Evolutionary conservation across 257 asterid genomes (phyloP).

Genomic region (Solanum pinnatisectum): DNA sequence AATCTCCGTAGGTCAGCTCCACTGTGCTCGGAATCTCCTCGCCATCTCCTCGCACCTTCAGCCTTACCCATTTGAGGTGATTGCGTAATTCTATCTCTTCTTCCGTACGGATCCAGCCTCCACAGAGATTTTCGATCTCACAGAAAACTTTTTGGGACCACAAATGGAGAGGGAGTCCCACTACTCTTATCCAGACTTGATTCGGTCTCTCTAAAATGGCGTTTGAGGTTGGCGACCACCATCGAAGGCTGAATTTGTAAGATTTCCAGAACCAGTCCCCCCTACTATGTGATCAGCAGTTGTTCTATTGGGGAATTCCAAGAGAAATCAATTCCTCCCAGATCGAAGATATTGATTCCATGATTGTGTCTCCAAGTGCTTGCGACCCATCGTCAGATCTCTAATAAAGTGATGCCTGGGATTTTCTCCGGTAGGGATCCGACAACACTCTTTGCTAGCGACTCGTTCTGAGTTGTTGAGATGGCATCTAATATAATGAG

Average conservation of each 20-base stretch:
- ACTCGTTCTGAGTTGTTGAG: background rate
- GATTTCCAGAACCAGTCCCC: background rate
- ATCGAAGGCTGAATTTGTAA: background rate
- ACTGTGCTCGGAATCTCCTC: background rate
- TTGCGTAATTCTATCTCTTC: background rate
- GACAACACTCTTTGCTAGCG: background rate
- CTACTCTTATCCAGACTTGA: background rate
- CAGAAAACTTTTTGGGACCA: background rate
- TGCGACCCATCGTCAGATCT: background rate
- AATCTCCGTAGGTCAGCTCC: background rate
- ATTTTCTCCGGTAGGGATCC: background rate
- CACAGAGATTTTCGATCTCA: background rate
- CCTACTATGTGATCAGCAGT: background rate
- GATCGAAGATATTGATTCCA: background rate
- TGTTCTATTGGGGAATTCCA: background rate
- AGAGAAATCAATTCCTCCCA: background rate
- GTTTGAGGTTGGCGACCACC: background rate
- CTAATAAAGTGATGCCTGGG: background rate
- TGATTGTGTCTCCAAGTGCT: background rate
- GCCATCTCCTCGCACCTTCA: background rate
- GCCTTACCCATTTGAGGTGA: background rate
- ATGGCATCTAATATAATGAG: background rate
- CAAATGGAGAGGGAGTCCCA: background rate
- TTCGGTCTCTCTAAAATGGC: background rate
- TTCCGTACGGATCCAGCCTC: background rate